Evolutionary conservation across 2,329 filamentous ascomycete species (phyloP).

Genomic region (Dryadomyces quercivorus): DNA sequence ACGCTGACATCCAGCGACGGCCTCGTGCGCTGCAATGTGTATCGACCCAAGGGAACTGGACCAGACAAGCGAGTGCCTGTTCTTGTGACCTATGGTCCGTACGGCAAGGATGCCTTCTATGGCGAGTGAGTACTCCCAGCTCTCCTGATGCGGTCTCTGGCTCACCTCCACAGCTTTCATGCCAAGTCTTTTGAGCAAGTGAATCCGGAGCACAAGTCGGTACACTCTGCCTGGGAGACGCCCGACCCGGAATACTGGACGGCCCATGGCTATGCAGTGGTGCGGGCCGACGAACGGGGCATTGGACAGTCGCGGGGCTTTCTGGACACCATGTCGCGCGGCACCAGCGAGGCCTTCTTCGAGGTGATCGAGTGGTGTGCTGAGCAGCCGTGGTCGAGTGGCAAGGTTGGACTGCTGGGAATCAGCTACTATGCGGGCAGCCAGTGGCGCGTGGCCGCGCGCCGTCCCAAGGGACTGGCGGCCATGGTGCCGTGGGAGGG

Average conservation of each 20-base stretch:
- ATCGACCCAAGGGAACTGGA: constrained; percentile 19
- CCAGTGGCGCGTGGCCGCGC: constrained; percentile 37
- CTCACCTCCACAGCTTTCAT: constrained; percentile 20
- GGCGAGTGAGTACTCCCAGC: constrained; percentile 15
- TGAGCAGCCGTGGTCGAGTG: constrained; percentile 32
- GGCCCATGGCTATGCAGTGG: constrained; percentile 37
- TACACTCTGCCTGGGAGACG: constrained; percentile 46
- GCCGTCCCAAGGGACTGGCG: constrained; percentile 30
- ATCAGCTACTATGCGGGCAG: constrained; percentile 33
- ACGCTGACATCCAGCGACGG: constrained; percentile 18
- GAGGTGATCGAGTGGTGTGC: constrained; percentile 38
- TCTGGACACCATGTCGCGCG: constrained; percentile 36
- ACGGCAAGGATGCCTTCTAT: constrained; percentile 62
- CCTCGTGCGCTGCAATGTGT: constrained; percentile 26
- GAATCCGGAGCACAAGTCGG: constrained; percentile 38
- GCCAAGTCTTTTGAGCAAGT: constrained; percentile 32
- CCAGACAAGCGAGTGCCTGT: constrained; percentile 37
- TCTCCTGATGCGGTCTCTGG: too few relatives aligned
- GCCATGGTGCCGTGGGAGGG: constrained; percentile 40
- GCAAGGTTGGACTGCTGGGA: constrained; percentile 35
- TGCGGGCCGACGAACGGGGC: constrained; percentile 39
- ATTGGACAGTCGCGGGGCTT: constrained; percentile 33
- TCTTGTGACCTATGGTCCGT: constrained; percentile 59
- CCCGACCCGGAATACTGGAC: constrained; percentile 47
- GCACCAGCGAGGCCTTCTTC: constrained; percentile 34